phyloP scores from a whole-genome alignment of 306 rosid genomes.

The Luffa aegyptiaca region DNA sequence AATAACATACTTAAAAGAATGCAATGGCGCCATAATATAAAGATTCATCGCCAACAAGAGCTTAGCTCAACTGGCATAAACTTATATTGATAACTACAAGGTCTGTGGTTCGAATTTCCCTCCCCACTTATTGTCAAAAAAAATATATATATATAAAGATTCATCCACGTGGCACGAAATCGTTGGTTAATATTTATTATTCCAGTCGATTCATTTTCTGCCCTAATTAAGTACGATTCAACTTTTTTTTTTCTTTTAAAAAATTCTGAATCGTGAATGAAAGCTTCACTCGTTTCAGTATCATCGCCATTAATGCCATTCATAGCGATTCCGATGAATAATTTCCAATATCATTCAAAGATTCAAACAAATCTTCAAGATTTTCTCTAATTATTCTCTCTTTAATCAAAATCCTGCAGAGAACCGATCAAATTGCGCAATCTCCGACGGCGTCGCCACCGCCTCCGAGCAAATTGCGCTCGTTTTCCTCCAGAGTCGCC shows the following conservation, averaged over 20 bases:
- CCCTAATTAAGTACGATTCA: neutral
- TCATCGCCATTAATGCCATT: neutral
- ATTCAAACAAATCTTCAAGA: neutral
- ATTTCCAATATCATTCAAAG: neutral
- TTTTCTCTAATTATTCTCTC: neutral
- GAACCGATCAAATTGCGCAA: neutral
- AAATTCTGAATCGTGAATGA: neutral
- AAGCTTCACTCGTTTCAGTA: neutral
- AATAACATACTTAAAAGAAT: too few species aligned
- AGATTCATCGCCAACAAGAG: too few species aligned
- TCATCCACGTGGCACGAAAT: neutral
- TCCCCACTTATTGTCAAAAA: too few species aligned
- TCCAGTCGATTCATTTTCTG: neutral
- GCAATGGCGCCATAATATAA: neutral
- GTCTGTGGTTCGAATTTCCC: too few species aligned
- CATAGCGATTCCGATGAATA: neutral
- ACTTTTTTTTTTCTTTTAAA: too few species aligned
- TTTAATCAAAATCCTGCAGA: neutral
- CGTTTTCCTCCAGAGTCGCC: neutral
- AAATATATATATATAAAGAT: too few species aligned
- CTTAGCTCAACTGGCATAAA: too few species aligned
- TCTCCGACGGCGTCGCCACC: neutral
- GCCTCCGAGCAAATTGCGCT: neutral
- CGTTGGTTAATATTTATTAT: neutral
- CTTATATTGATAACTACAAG: too few species aligned